These are phyloP conservation scores for Leccinum huronense DNA, from an alignment of 1,284 basidiomycete genomes.

Conservation along the genomic window DNA sequence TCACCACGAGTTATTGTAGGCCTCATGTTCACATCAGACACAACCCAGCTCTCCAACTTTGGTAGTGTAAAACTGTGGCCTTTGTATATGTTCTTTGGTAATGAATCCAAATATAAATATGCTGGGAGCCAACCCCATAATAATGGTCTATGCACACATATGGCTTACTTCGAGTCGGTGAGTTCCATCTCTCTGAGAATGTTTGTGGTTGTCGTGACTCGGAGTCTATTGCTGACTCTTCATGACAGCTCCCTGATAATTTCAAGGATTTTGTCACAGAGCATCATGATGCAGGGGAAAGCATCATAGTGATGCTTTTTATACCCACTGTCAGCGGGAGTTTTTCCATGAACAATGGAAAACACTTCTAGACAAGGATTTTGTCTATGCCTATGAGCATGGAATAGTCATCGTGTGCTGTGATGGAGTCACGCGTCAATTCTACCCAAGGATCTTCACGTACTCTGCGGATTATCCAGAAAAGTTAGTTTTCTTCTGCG, in stretches of 20 bases:
- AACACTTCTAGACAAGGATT: neutral
- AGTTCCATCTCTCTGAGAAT: neutral
- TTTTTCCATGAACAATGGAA: neutral
- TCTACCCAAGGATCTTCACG: neutral
- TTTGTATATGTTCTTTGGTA: slow-evolving; percentile 30
- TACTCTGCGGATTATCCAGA: neutral
- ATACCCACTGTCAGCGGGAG: neutral
- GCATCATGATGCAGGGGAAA: neutral
- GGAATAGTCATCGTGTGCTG: neutral
- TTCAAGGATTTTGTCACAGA: neutral
- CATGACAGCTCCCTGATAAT: neutral
- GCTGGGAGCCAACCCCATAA: neutral
- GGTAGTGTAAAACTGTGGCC: slow-evolving; percentile 31
- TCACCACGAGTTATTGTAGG: too few species aligned
- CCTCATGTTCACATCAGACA: slow-evolving; percentile 37
- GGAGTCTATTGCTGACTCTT: neutral
- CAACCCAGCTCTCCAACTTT: slow-evolving; percentile 30
- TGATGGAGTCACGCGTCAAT: neutral
- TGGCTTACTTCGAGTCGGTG: neutral
- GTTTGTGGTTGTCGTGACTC: neutral
- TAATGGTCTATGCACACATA: neutral
- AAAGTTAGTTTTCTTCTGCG: neutral
- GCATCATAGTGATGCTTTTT: neutral
- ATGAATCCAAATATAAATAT: slow-evolving; percentile 17
- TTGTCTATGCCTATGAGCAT: neutral